Evolutionary conservation across 352 stramenopile species (phyloP), one percentile per base, ranked within the genome.

Genomic region (Phytophthora melonis): DNA sequence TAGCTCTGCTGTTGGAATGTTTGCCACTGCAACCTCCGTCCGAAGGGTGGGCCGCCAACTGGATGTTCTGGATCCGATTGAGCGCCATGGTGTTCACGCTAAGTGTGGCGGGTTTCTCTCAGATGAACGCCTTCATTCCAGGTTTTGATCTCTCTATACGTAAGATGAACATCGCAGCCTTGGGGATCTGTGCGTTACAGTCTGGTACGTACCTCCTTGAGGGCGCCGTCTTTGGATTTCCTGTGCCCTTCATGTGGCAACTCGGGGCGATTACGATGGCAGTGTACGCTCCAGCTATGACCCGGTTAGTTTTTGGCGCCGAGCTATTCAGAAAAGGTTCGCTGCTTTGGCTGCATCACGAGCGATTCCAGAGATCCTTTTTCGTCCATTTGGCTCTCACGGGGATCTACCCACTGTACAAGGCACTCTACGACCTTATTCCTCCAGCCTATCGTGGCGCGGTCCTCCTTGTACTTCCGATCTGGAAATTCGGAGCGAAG

Each of bases 181-280:
- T 71, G 14, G 70, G 65, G 16, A 58, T 66, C 49, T 57, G 58
- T n/a, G 16, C 53, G 13, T 9, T 52, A 43, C 34, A 55, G 11
- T 23, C 21, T 1, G 52, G 64, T 2, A 58, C 62, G 5, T 74
- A 63, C n/a, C 5, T 74, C 10, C 21, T 74, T 3, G 67, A 63
- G 50, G 53, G 30, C 19, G 32, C 8, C 7, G 32, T 65, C 0
- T 47, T 77, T 30, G 70, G 58, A 0, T 77, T 77, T 23, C 69
- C 70, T 25, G 58, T 77, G 23, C 70, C 70, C 6, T 72, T 73
- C 45, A 63, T 70, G 64, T 66, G 39, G 52, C 70, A 77, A 23
- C 18, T 70, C 10, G 58, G 50, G n/a, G 45, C 65, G 14, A 56
- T 77, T 21, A 60, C 70, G n/a, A 66, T 54, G 36, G 64, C 30